These are phyloP conservation scores for Nepenthes gracilis DNA, from an alignment of 148 eudicot genomes.

Conservation along the genomic window DNA sequence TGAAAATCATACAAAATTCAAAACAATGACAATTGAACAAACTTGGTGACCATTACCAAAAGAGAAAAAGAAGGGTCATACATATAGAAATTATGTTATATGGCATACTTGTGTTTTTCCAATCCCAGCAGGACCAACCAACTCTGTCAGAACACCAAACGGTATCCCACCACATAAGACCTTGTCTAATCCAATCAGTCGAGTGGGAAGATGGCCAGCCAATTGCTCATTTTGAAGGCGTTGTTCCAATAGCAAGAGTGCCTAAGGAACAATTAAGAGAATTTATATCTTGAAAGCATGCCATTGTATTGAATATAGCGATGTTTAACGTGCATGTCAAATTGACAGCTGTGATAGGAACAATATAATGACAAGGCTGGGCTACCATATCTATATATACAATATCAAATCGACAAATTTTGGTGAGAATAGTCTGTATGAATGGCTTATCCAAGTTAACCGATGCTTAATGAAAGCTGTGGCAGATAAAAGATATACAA, in stretches of 20 bases:
- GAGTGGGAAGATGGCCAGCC: conserved; percentile 78
- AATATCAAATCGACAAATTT: too few species aligned
- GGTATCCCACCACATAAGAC: conserved; percentile 91
- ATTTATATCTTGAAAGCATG: neutral
- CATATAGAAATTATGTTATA: neutral
- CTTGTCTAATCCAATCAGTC: conserved; percentile 60
- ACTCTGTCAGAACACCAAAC: conserved; percentile 81
- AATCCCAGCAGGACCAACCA: conserved; percentile 88
- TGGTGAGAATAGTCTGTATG: too few species aligned
- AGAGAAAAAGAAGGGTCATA: neutral
- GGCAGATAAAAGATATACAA: too few species aligned
- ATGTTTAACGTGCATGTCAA: neutral
- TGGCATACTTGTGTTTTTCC: conserved; percentile 79
- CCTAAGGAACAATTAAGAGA: conserved; percentile 20
- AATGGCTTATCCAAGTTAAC: too few species aligned
- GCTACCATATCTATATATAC: neutral
- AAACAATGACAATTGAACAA: too few species aligned
- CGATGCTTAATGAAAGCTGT: too few species aligned
- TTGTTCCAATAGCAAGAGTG: conserved; percentile 48
- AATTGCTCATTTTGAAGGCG: conserved; percentile 42
- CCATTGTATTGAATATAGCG: neutral
- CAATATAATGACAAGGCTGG: too few species aligned
- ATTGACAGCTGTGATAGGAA: too few species aligned
- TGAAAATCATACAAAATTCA: neutral
- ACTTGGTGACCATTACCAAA: neutral